Base-by-base conservation (phyloP, 176 grass and related monocot species). In the Alopecurus myosuroides region DNA sequence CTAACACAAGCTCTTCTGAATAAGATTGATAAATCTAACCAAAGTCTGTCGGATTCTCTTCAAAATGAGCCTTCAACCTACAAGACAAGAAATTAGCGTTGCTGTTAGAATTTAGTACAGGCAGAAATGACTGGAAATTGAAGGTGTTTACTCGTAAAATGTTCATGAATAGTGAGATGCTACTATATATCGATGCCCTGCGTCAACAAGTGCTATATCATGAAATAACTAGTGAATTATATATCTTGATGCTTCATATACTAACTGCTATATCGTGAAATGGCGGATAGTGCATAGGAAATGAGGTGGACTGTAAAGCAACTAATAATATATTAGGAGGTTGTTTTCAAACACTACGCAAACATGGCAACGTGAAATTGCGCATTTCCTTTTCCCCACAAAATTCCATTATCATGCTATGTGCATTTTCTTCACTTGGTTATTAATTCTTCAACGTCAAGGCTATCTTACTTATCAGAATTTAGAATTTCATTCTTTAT, bases 401-500 rank as follows among this genome's bases (percentile, higher is more conserved):
- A 44, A 15, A 73, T 74, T 75, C 51, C 57, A 77, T 26, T 65
- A 30, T 68, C 41, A 71, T 77, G 44, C 12, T 15, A 86, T 25
- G 48, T 74, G 52, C 64, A 65, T 57, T 82, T 72, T 63, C 49
- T 37, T 60, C 4, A 83, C 6, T 88, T 61, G 51, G 20, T 6
- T 51, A 25, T 5, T 48, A 29, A 34, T 74, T 74, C 15, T 37
- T 77, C 63, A 28, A 22, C 9, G 17, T 52, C 1, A 33, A 41
- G 4, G 50, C 28, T 63, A 65, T 77, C 83, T 87, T 90, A 95
- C 97, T 92, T 95, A 74, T 94, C 81, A 34, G 97, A 98, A 76
- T 98, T 98, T 22, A 98, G 97, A 74, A 98, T 98, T 92, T 98
- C 97, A 87, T 94, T 98, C 74, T 90, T 95, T 86, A 95, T 85